Percentiles rank a stretch among this genome's conserved stretches.
These are phyloP conservation scores for Aureobasidium musti DNA, from an alignment of 2,329 filamentous ascomycete genomes.

Conservation along the genomic window DNA sequence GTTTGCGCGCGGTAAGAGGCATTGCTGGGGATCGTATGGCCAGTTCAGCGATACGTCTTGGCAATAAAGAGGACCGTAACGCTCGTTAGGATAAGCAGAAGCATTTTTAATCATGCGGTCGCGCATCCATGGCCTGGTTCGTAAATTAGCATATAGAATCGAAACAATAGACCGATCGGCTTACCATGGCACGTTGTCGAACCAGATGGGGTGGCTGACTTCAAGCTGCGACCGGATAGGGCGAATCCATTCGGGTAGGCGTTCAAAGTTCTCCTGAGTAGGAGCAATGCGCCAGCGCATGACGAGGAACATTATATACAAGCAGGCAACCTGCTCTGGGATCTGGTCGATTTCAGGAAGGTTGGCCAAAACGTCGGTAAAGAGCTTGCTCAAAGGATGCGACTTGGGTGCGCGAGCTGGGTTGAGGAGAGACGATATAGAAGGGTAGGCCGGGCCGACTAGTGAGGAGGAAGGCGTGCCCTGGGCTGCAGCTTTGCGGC, in stretches of 20 bases:
- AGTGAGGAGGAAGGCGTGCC: constrained; percentile 66
- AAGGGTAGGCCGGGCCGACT: constrained; percentile 76
- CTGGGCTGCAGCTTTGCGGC: constrained; percentile 64
- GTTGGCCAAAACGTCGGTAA: constrained; percentile 81
- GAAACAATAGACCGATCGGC: constrained; percentile 22
- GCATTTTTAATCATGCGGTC: constrained; percentile 61
- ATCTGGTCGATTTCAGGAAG: constrained; percentile 73
- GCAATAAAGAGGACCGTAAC: constrained; percentile 81
- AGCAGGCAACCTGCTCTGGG: constrained; percentile 77
- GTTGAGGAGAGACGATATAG: constrained; percentile 75
- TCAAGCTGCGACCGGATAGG: constrained; percentile 68
- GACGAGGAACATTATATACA: constrained; percentile 84
- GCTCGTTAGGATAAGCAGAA: constrained; percentile 66
- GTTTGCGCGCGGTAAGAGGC: constrained; percentile 51
- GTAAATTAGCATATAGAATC: neutral
- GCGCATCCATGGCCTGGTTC: constrained; percentile 66
- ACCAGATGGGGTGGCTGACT: constrained; percentile 73
- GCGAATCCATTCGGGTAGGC: constrained; percentile 71
- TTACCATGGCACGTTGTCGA: constrained; percentile 75
- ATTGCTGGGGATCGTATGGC: constrained; percentile 75
- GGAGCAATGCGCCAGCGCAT: constrained; percentile 83
- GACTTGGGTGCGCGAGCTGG: constrained; percentile 60
- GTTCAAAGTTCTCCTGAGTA: constrained; percentile 74
- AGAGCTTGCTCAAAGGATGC: constrained; percentile 79
- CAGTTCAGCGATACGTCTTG: constrained; percentile 73